These are phyloP conservation scores for Saccharomyces mikatae DNA, from an alignment of 805 yeast genomes.

Conservation along the genomic window DNA sequence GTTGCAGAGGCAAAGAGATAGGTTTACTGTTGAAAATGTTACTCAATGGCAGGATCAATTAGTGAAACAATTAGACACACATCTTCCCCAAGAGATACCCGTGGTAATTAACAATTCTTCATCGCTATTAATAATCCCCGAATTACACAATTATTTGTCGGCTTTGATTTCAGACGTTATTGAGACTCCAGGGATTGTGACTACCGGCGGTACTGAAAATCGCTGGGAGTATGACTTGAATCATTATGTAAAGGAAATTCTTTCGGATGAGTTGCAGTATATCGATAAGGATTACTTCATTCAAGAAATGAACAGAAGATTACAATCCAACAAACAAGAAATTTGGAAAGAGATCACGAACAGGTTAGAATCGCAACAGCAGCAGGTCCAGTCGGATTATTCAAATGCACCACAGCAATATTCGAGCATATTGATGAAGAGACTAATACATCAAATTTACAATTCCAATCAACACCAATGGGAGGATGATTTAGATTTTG, in stretches of 20 bases:
- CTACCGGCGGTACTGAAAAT: neutral
- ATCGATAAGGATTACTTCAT: slow-evolving; percentile 24
- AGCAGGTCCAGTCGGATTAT: neutral
- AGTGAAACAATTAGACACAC: slow-evolving; percentile 12
- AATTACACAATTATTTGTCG: slow-evolving; percentile 20
- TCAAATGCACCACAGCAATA: slow-evolving; percentile 13
- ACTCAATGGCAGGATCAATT: slow-evolving; percentile 20
- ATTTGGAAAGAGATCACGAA: slow-evolving; percentile 20
- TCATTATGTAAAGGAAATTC: slow-evolving; percentile 25
- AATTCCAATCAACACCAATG: slow-evolving; percentile 28
- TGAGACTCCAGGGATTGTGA: neutral
- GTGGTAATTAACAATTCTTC: slow-evolving; percentile 21
- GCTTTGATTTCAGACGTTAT: slow-evolving; percentile 12
- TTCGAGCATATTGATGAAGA: slow-evolving; percentile 22
- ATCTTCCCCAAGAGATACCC: slow-evolving; percentile 27
- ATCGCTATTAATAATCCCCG: slow-evolving; percentile 25
- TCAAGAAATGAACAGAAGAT: slow-evolving; percentile 20
- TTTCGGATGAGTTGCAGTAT: slow-evolving; percentile 26
- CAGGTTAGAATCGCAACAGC: slow-evolving; percentile 5
- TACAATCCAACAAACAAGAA: slow-evolving; percentile 22
- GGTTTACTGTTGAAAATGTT: slow-evolving; percentile 15
- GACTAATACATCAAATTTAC: slow-evolving; percentile 25
- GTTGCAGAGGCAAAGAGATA: slow-evolving; percentile 5
- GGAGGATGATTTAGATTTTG: slow-evolving; percentile 31
- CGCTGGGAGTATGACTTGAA: slow-evolving; percentile 21